These are phyloP conservation scores for Suillus subaureus DNA, from an alignment of 768 basidiomycete species.

Conservation along the genomic window DNA sequence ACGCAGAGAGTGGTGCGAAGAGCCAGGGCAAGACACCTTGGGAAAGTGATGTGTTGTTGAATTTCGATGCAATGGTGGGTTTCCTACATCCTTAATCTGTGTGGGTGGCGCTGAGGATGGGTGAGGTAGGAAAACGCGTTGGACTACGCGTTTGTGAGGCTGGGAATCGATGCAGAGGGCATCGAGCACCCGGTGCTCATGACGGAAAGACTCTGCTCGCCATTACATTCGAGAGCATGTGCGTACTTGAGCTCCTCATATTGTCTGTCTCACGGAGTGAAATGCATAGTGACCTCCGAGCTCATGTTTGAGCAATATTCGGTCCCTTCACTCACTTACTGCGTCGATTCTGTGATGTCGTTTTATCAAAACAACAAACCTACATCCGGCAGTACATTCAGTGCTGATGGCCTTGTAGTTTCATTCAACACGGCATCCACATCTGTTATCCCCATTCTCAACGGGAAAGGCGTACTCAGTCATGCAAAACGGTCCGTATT, in stretches of 20 bases:
- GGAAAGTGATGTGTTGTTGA: conserved; percentile 92
- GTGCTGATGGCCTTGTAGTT: conserved; percentile 78
- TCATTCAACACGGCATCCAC: conserved; percentile 94
- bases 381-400: conserved; percentile 39
- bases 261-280: background rate
- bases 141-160: conserved; percentile 86
- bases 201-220: conserved; percentile 89
- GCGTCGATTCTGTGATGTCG: conserved; percentile 89
- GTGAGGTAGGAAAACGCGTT: conserved; percentile 83
- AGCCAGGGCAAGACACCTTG: conserved; percentile 81
- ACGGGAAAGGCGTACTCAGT: conserved; percentile 81
- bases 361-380: conserved; percentile 79
- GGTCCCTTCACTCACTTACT: conserved; percentile 84
- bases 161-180: conserved; percentile 76
- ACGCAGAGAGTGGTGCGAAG: conserved; percentile 82
- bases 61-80: conserved; percentile 91
- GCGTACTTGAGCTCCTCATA: conserved; percentile 29
- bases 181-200: conserved; percentile 90
- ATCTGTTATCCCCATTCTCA: conserved; percentile 84
- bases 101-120: conserved; percentile 8
- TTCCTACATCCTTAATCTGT: background rate
- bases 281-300: conserved; percentile 81
- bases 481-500: conserved; percentile 77
- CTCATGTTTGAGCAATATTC: conserved; percentile 93
- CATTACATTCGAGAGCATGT: conserved; percentile 87